A percentile compares a stretch with the other conserved stretches of the same genome.
These are phyloP conservation scores for Macadamia tetraphylla DNA, from an alignment of 164 flowering plant species.

Conservation along the genomic window DNA sequence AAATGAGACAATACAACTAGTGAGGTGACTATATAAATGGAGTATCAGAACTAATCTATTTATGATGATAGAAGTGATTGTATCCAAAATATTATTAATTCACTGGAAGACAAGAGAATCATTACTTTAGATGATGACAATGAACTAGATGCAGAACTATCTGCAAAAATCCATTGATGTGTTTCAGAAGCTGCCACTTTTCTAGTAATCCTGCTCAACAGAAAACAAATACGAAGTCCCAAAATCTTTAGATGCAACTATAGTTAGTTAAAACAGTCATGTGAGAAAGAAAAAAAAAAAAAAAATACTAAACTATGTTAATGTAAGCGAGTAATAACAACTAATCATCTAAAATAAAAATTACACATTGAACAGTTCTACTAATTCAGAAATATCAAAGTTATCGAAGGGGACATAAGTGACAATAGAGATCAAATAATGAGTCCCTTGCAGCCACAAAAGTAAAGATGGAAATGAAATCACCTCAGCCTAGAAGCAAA, in stretches of 20 bases:
- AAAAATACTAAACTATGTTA: background rate
- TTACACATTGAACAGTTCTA: too few relatives aligned
- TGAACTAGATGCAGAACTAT: constrained; percentile 26
- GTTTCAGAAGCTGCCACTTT: constrained; percentile 67
- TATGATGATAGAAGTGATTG: background rate
- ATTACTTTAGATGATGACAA: constrained; percentile 46
- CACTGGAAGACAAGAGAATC: constrained; percentile 2
- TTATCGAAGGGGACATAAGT: background rate
- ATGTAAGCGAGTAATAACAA: background rate
- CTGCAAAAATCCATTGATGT: constrained; percentile 62
- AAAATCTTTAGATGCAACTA: background rate
- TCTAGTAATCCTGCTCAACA: constrained; percentile 57
- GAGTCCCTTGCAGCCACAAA: constrained; percentile 1
- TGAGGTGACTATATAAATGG: background rate
- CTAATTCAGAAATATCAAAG: too few relatives aligned
- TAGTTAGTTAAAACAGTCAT: background rate
- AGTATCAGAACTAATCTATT: background rate
- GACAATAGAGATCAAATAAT: constrained; percentile 52
- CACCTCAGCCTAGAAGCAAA: background rate
- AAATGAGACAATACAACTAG: background rate
- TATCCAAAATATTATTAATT: background rate
- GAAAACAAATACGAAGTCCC: background rate
- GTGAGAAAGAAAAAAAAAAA: background rate
- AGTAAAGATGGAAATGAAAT: background rate
- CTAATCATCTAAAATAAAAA: background rate